Conservation (phyloP, 192 early-diverging fungal species). For the Coemansia umbellata region DNA sequence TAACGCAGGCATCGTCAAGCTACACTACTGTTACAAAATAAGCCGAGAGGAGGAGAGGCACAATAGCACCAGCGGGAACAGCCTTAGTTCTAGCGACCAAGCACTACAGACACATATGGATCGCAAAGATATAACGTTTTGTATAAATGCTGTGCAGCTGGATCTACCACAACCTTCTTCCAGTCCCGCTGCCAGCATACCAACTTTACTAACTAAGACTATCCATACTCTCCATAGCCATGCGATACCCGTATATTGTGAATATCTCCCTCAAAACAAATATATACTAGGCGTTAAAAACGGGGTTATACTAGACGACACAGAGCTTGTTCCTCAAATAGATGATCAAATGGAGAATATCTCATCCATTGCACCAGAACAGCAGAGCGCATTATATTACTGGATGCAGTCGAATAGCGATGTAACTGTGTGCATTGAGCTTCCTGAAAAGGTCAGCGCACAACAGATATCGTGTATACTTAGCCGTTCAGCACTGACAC, state of each 20-base stretch:
- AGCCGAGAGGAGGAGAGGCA: conserved; percentile 1
- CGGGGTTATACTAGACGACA: conserved; percentile 38
- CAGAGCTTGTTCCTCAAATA: conserved; percentile 14
- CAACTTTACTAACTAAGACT: not conserved
- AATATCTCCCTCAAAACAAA: conserved; percentile 5
- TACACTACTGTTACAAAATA: conserved; percentile 27
- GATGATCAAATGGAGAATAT: not conserved
- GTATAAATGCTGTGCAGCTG: conserved; percentile 29
- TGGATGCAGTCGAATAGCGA: conserved; percentile 68
- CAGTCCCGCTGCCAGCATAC: not conserved
- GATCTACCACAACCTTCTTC: not conserved
- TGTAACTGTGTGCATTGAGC: conserved; percentile 59
- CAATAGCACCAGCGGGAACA: not conserved
- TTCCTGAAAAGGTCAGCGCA: conserved; percentile 53
- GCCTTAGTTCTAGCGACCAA: not conserved
- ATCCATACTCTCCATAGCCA: conserved; percentile 36
- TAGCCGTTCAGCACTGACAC: conserved; percentile 46
- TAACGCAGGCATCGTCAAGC: not conserved
- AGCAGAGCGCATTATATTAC: conserved; percentile 49
- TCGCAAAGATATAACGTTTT: conserved; percentile 12
- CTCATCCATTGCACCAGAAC: not conserved
- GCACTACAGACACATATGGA: not conserved
- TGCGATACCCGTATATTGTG: conserved; percentile 44
- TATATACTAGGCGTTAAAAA: conserved; percentile 35
- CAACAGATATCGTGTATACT: conserved; percentile 60